Conservation (phyloP, 192 early-diverging fungal species). For the Coemansia sp. region DNA sequence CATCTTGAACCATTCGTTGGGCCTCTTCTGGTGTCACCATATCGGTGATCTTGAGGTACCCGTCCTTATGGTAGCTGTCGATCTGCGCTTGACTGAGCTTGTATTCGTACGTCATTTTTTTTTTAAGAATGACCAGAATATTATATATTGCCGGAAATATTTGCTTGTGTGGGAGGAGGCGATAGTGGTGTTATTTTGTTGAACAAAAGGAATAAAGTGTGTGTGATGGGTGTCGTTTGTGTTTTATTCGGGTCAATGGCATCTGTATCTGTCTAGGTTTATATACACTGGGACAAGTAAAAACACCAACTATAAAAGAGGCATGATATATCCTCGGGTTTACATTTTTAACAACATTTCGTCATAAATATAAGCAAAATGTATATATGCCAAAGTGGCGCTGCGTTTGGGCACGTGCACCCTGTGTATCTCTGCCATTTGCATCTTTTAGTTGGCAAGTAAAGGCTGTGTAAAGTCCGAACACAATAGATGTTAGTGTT, state of each 20-base stretch:
- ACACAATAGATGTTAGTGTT: too few relatives aligned
- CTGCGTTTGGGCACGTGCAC: background rate
- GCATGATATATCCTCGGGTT: background rate
- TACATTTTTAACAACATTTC: background rate
- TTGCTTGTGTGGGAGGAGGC: too few relatives aligned
- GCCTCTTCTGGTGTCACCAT: slow-evolving; percentile 52
- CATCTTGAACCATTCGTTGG: slow-evolving; percentile 40
- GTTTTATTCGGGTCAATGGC: too few relatives aligned
- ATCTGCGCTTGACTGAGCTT: slow-evolving; percentile 51
- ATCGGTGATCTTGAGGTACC: slow-evolving; percentile 58
- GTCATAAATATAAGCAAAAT: slow-evolving; percentile 4
- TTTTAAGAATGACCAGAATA: too few relatives aligned
- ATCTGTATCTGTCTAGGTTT: background rate
- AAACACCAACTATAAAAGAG: too few relatives aligned
- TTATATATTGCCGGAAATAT: too few relatives aligned
- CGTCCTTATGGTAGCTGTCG: slow-evolving; percentile 44
- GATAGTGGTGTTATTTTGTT: too few relatives aligned
- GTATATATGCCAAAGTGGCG: background rate
- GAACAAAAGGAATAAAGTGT: too few relatives aligned
- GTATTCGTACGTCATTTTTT: slow-evolving; percentile 31
- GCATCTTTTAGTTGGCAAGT: background rate
- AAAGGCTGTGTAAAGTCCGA: background rate
- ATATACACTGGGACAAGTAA: too few relatives aligned
- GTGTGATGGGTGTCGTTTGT: too few relatives aligned
- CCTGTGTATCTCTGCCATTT: background rate